phyloP scores from a whole-genome alignment of 192 early-diverging fungal species.

The Dissophora globulifera region DNA sequence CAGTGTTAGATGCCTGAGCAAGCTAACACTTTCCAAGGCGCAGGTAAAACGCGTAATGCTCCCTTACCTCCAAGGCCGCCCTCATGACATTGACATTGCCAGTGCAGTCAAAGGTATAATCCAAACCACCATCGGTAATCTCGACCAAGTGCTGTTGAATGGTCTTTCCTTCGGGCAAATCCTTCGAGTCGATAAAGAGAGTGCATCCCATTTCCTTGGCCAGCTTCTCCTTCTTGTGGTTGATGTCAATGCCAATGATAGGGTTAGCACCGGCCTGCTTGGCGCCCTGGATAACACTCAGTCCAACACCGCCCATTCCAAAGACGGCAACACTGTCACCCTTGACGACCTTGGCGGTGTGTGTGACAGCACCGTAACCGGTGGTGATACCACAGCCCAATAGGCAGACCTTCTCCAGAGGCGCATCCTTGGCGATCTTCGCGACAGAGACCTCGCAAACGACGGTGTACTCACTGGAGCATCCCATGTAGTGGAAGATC shows the following conservation, averaged over 20 bases:
- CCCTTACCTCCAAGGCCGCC: slow-evolving; percentile 87
- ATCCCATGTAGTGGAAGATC: slow-evolving; percentile 97
- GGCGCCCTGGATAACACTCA: slow-evolving; percentile 91
- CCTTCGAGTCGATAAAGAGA: slow-evolving; percentile 30
- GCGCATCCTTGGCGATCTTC: slow-evolving; percentile 82
- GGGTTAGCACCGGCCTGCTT: slow-evolving; percentile 68
- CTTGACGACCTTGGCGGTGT: slow-evolving; percentile 90
- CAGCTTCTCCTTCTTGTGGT: slow-evolving; percentile 86
- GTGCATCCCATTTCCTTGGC: slow-evolving; percentile 62
- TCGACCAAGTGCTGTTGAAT: slow-evolving; percentile 79
- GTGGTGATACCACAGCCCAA: slow-evolving; percentile 98
- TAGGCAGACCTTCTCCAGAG: slow-evolving; percentile 88
- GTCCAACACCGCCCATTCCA: slow-evolving; percentile 94
- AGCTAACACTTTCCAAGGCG: too few relatives aligned
- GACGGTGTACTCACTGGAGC: slow-evolving; percentile 95
- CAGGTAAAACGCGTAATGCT: too few relatives aligned
- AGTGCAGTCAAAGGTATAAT: slow-evolving; percentile 97
- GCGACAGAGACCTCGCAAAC: slow-evolving; percentile 91
- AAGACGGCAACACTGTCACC: slow-evolving; percentile 88
- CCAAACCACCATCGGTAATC: slow-evolving; percentile 94
- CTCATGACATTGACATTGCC: slow-evolving; percentile 95
- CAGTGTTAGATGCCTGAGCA: neutral
- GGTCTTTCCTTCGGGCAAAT: slow-evolving; percentile 40
- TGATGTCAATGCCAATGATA: slow-evolving; percentile 93
- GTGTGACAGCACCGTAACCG: slow-evolving; percentile 92